Evolutionary conservation across 768 basidiomycete genomes (phyloP).

Genomic region (Naganishia onofrii): DNA sequence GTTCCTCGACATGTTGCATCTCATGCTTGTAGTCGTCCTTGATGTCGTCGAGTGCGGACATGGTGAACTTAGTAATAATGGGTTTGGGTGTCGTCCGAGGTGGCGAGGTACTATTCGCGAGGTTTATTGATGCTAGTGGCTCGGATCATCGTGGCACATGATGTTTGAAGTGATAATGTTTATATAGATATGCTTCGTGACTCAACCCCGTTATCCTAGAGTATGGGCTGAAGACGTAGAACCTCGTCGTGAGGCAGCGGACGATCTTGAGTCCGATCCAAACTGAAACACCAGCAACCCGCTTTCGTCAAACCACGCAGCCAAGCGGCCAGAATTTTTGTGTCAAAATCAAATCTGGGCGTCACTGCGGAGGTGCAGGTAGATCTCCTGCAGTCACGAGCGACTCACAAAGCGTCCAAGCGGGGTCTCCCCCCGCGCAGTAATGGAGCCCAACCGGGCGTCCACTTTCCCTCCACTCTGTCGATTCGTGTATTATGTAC

Average conservation of each 20-base stretch:
- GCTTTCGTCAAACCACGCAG: background rate
- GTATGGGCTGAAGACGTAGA: too few species aligned
- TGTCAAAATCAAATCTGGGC: too few species aligned
- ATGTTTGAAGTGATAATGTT: background rate
- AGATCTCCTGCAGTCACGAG: too few species aligned
- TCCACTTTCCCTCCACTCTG: too few species aligned
- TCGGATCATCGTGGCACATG: slow-evolving; percentile 6
- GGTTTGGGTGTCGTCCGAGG: background rate
- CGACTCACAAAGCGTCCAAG: too few species aligned
- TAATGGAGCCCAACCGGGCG: too few species aligned
- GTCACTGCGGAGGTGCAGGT: too few species aligned
- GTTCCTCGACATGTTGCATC: slow-evolving; percentile 20
- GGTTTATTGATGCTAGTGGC: background rate
- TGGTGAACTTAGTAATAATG: background rate
- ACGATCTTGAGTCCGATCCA: background rate
- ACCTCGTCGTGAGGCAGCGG: background rate
- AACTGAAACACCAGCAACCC: background rate
- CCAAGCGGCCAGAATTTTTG: background rate
- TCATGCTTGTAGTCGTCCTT: slow-evolving; percentile 22
- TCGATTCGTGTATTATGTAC: too few species aligned
- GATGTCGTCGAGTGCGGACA: slow-evolving; percentile 13
- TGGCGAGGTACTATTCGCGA: slow-evolving; percentile 1
- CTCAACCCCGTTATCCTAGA: background rate
- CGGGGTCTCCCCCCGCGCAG: too few species aligned
- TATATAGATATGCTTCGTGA: background rate